Percentiles rank a stretch among this genome's conserved stretches.
Conservation (phyloP, 345 rosid species). For the Populus euphratica region DNA sequence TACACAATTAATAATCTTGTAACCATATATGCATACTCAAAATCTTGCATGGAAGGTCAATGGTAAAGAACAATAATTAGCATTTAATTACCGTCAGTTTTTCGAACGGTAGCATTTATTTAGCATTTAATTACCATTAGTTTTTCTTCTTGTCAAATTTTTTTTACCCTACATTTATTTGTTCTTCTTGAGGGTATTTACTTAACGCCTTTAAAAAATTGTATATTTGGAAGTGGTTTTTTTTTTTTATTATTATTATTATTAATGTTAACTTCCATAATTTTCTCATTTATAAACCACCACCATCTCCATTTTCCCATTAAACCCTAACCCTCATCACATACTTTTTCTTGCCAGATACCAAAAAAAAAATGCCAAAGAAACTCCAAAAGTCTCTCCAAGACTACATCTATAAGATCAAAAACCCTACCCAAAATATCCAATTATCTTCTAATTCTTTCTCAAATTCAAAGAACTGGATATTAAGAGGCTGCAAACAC, state of each 20-base stretch:
- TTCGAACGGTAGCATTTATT: too few relatives aligned
- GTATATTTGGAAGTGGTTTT: not conserved
- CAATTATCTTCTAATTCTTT: conserved; percentile 31
- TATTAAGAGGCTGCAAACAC: conserved; percentile 51
- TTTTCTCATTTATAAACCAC: not conserved
- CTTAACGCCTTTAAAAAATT: not conserved
- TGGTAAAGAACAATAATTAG: too few relatives aligned
- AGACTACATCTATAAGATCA: conserved; percentile 60
- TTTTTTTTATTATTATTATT: not conserved
- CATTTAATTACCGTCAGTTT: too few relatives aligned
- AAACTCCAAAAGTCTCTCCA: conserved; percentile 60
- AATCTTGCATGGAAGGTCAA: too few relatives aligned
- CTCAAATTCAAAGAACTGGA: conserved; percentile 42
- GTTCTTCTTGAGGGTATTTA: not conserved
- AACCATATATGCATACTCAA: too few relatives aligned
- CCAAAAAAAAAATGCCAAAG: conserved; percentile 47
- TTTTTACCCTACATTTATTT: too few relatives aligned
- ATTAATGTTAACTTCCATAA: not conserved
- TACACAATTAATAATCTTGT: too few relatives aligned
- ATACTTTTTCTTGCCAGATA: not conserved
- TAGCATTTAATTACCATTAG: too few relatives aligned
- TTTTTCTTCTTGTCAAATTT: too few relatives aligned
- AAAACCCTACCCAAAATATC: conserved; percentile 32
- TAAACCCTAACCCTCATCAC: not conserved
- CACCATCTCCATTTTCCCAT: not conserved